Evolutionary conservation across 257 asterid genomes (phyloP).

Genomic region (Nicotiana paniculata): DNA sequence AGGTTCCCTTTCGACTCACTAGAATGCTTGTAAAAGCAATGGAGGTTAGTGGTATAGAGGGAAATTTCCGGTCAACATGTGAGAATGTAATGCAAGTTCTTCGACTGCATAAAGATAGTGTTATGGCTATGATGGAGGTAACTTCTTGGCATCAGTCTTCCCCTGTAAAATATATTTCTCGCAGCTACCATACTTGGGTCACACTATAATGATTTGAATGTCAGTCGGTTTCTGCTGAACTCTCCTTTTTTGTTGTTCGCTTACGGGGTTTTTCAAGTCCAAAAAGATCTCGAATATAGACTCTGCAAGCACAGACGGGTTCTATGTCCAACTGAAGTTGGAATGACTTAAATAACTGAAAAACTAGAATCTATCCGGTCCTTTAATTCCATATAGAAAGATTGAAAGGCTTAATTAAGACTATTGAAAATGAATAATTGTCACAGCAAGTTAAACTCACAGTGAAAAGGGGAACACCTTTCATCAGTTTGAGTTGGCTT

Average conservation of each 20-base stretch:
- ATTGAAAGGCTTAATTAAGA: neutral
- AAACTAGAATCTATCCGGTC: neutral
- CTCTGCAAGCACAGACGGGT: neutral
- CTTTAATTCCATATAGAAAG: neutral
- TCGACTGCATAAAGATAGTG: constrained; percentile 87
- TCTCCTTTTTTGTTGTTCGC: neutral
- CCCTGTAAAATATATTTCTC: neutral
- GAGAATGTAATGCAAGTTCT: constrained; percentile 98
- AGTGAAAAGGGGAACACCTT: neutral
- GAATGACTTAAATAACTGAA: neutral
- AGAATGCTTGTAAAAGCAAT: constrained; percentile 99
- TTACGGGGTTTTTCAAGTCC: neutral
- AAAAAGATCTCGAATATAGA: neutral
- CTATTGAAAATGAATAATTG: neutral
- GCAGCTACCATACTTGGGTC: neutral
- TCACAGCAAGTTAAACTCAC: neutral
- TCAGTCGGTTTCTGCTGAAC: neutral
- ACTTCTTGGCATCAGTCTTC: neutral
- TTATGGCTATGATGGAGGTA: constrained; percentile 99
- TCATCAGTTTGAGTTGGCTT: neutral
- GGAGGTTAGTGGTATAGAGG: constrained; percentile 99
- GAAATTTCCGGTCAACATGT: constrained; percentile 95
- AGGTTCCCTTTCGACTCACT: constrained; percentile 99
- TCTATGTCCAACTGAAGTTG: neutral
- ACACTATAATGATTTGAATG: neutral